Evolutionary conservation across 2,329 filamentous ascomycete species (phyloP), one percentile per base, ranked within the genome.

Genomic region (Cytospora leucostoma): DNA sequence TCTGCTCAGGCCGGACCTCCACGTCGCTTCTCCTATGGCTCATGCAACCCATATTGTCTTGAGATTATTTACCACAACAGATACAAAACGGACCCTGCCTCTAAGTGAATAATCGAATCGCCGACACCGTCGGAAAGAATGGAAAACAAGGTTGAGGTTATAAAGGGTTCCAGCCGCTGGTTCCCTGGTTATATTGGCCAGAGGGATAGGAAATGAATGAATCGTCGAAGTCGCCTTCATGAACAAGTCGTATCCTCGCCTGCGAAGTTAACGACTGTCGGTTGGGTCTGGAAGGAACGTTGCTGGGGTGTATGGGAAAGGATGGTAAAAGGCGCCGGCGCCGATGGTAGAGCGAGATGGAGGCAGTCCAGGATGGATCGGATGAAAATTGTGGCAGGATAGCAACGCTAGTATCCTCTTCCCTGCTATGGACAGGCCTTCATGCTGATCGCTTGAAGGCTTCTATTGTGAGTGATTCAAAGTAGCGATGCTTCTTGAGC

Each of bases 1-100:
- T 90, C 79, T 95, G 92, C 77, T 97, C 94, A 65, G 91, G 88
- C 67, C 85, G 83, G 67, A 94, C 84, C 67, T 89, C 82, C 68
- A 81, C 83, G 73, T 80, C 74, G 73, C 90, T 89, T 63, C 80
- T 80, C 58, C 83, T 78, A 69, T 87, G 84, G 67, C 85, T 84
- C 69, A 85, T 80, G 73, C 88, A 90, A 69, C 84, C 82, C 90
- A 93, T 92, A 56, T 72, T 84, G 74, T 54, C 44, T 61, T 37
- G n/a, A 35, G 27, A 32, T 56, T 54, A 62, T 38, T 10, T 49
- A 59, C 65, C 66, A 61, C 65, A 61, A 64, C 58, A 63, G 59
- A 53, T 51, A 34, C 56, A 33, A 32, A 50, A 60, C 50, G 58
- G 53, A 61, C 52, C 64, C 52, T 57, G 62, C 58, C 59, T 53